Evolutionary conservation across 306 rosid species (phyloP), one percentile per base, ranked within the genome.

Genomic region (Betula pendula): DNA sequence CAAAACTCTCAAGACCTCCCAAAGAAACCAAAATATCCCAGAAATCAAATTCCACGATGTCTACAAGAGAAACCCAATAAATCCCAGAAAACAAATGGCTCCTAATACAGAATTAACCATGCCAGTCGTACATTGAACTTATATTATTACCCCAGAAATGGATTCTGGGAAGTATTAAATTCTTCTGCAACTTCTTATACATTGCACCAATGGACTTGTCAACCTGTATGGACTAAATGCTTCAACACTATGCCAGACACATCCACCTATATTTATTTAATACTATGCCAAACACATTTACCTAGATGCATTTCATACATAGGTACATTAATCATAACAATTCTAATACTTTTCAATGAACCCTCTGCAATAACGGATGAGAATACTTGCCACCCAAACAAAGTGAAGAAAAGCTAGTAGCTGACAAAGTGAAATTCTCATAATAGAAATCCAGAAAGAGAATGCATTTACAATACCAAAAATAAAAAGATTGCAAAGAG

Each of bases 161-260:
- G 52, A 48, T 48, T 48, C 52, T 48, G 17, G 52, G 17, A 43
- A 43, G 48, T 11, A 43, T 95, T 90, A 95, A 84, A 77, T 95
- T 92, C 87, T 95, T 95, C 84, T 95, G 99, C 86, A 95, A 81
- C 88, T 87, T 95, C 93, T 95, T 95, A 70, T 89, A 88, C 99
- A 95, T 95, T 2, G 90, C 89, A 56, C 70, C 73, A 72, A 95
- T 80, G 75, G 93, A 89, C 88, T 85, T 95, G 87, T 95, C 99
- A 76, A 92, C 88, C 98, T 95, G 81, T 58, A 62, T 20, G 47
- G 62, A 71, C n/a, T n/a, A n/a, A n/a, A n/a, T n/a, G n/a, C n/a
- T n/a, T n/a, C n/a, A n/a, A n/a, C n/a, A n/a, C n/a, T n/a, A n/a
- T n/a, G n/a, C n/a, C n/a, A n/a, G n/a, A n/a, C n/a, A n/a, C n/a